A percentile compares a stretch with the other conserved stretches of the same genome.
Evolutionary conservation across 2,329 filamentous ascomycete species (phyloP).

Genomic region (Colletotrichum lindemuthianum): DNA sequence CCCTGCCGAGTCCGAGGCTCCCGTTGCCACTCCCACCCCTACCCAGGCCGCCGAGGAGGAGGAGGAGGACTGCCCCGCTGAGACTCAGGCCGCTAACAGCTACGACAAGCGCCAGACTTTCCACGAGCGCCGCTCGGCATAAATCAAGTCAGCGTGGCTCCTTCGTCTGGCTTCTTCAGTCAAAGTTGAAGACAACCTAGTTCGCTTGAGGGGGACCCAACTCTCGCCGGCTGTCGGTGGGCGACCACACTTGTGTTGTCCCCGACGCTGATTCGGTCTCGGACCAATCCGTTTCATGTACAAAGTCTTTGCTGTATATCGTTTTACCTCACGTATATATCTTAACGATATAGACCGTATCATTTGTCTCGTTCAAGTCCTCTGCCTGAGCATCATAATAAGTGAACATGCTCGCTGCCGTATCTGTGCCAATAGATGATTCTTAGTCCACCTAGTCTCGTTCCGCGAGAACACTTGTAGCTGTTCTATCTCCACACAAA

Average conservation of each 20-base stretch:
- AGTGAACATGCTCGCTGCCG: no score
- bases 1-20: constrained; percentile 26
- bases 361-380: constrained; percentile 19
- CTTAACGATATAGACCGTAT: constrained; percentile 25
- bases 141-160: background rate
- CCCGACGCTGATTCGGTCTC: constrained; percentile 9
- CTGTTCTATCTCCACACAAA: no score
- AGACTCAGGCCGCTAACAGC: constrained; percentile 10
- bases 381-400: no score
- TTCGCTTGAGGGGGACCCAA: background rate
- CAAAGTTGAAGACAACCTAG: background rate
- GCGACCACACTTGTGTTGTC: constrained; percentile 13
- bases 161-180: background rate
- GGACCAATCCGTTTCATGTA: constrained; percentile 30
- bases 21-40: constrained; percentile 5
- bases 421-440: no score
- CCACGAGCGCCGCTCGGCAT: constrained; percentile 34
- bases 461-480: no score
- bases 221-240: constrained; percentile 14
- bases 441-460: no score
- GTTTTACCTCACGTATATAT: constrained; percentile 33
- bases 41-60: constrained; percentile 17
- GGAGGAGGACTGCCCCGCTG: constrained; percentile 34
- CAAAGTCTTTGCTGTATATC: constrained; percentile 31
- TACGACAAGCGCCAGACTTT: constrained; percentile 33